Conservation (phyloP, 2,329 filamentous ascomycete genomes). For the Kalmusia sp. region DNA sequence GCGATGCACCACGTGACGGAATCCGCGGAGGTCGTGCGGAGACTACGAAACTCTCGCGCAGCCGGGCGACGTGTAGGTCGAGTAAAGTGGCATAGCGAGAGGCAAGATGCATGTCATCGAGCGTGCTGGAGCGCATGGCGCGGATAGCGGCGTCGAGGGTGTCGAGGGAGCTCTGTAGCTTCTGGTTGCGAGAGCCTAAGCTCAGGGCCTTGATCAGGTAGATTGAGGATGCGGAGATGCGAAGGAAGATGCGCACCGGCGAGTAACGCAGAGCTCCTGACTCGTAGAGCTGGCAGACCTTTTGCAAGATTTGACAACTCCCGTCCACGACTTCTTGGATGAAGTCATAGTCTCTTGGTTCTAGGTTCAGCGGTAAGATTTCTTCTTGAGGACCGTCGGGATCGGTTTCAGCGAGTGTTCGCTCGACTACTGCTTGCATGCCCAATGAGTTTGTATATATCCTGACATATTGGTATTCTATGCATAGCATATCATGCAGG, state of each 20-base stretch:
- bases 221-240: conserved; percentile 62
- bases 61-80: conserved; percentile 48
- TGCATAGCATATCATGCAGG: conserved; percentile 58
- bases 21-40: conserved; percentile 45
- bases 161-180: conserved; percentile 57
- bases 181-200: conserved; percentile 57
- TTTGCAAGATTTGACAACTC: conserved; percentile 59
- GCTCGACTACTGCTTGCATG: conserved; percentile 64
- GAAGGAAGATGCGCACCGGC: conserved; percentile 61
- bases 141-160: conserved; percentile 57
- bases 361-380: conserved; percentile 53
- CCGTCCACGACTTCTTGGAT: conserved; percentile 64
- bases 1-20: conserved; percentile 36
- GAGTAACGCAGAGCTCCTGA: conserved; percentile 57
- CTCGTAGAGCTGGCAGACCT: conserved; percentile 57
- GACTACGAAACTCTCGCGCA: conserved; percentile 46
- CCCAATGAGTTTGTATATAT: conserved; percentile 58
- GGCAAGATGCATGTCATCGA: conserved; percentile 61
- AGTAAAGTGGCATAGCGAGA: conserved; percentile 59
- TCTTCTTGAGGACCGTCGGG: conserved; percentile 45
- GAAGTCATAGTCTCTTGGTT: conserved; percentile 61
- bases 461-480: conserved; percentile 58
- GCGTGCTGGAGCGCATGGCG: conserved; percentile 55
- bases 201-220: conserved; percentile 62
- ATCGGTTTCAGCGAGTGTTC: conserved; percentile 53